phyloP scores from a whole-genome alignment of 345 rosid species.

The Rhodamnia argentea region DNA sequence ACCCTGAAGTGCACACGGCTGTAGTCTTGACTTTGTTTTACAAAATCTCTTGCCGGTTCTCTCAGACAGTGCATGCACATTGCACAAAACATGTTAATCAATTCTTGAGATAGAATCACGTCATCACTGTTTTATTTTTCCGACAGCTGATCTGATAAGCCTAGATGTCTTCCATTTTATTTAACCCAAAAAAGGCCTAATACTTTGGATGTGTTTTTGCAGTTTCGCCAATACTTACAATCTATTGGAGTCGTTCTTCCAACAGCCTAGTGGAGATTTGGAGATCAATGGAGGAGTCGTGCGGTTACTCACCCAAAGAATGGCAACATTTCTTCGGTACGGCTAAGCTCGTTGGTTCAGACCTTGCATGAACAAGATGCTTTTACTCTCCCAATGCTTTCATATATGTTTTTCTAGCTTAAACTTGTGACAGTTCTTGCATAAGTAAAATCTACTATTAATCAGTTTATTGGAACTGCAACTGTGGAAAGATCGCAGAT shows the following conservation, averaged over 20 bases:
- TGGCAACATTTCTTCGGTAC: background rate
- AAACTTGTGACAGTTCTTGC: background rate
- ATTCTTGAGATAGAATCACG: background rate
- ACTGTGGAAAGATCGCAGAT: background rate
- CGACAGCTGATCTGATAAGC: background rate
- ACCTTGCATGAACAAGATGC: background rate
- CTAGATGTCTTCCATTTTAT: background rate
- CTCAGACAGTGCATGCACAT: background rate
- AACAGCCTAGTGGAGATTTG: background rate
- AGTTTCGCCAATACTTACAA: constrained; percentile 4
- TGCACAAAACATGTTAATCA: too few relatives aligned
- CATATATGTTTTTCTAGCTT: background rate
- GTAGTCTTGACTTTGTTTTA: background rate
- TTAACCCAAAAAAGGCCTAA: background rate
- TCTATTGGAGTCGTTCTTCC: constrained; percentile 1
- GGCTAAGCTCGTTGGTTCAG: background rate
- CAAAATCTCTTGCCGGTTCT: background rate
- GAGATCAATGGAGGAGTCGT: background rate
- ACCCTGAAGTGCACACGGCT: background rate
- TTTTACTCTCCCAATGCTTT: background rate
- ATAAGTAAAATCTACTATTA: background rate
- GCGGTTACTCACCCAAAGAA: background rate
- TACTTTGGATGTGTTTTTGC: background rate
- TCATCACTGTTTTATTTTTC: background rate
- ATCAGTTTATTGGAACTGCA: background rate